phyloP scores from a whole-genome alignment of 2,329 filamentous ascomycete genomes.

The Hypoxylon sp. region DNA sequence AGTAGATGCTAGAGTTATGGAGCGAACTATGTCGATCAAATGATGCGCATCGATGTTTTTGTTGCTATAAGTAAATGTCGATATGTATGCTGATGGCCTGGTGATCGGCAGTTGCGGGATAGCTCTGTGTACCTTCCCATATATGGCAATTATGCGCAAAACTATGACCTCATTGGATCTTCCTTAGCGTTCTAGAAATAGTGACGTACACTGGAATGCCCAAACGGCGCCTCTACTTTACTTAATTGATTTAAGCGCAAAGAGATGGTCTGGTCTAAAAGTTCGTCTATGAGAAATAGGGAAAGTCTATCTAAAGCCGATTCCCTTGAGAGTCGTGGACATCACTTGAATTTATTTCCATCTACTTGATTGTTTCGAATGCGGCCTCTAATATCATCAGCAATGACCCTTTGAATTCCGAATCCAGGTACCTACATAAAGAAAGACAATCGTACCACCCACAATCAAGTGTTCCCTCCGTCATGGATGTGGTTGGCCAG shows the following conservation, averaged over 20 bases:
- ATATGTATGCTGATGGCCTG: slow-evolving; percentile 34
- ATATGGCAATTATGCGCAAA: slow-evolving; percentile 8
- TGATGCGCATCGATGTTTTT: slow-evolving; percentile 42
- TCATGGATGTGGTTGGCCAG: slow-evolving; percentile 42
- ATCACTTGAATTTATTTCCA: slow-evolving; percentile 9
- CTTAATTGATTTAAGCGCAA: slow-evolving; percentile 9
- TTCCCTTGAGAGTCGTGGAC: neutral
- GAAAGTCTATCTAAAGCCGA: neutral
- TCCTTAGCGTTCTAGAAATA: slow-evolving; percentile 34
- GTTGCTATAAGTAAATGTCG: slow-evolving; percentile 21
- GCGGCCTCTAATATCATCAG: slow-evolving; percentile 20
- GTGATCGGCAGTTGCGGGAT: slow-evolving; percentile 45
- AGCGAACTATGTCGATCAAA: slow-evolving; percentile 37
- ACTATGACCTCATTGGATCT: slow-evolving; percentile 44
- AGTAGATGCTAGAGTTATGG: slow-evolving; percentile 14
- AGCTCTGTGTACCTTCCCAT: slow-evolving; percentile 9
- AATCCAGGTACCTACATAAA: slow-evolving; percentile 27
- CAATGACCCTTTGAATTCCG: slow-evolving; percentile 14
- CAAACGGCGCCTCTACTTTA: slow-evolving; percentile 8
- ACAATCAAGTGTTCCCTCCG: slow-evolving; percentile 1
- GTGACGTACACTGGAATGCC: slow-evolving; percentile 32
- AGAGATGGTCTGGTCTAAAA: neutral
- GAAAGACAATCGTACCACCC: slow-evolving; percentile 9
- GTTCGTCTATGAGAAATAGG: neutral
- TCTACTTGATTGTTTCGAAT: slow-evolving; percentile 23